These are phyloP conservation scores for Moricandia arvensis DNA, from an alignment of 345 rosid species.

Conservation along the genomic window DNA sequence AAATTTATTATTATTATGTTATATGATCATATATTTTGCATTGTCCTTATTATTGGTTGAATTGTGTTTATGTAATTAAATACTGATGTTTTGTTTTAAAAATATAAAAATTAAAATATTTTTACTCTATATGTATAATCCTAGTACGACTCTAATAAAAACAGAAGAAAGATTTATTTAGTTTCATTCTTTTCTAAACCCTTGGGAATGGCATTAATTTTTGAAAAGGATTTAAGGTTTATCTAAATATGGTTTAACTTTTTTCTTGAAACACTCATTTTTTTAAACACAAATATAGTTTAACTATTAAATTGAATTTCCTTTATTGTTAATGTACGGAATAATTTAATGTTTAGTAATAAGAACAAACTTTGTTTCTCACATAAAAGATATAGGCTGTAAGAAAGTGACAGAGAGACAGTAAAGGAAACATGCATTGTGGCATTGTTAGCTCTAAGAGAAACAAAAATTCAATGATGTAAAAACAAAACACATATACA, in stretches of 20 bases:
- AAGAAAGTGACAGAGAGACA: slow-evolving; percentile 30
- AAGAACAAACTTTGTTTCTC: slow-evolving; percentile 22
- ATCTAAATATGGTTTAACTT: background rate
- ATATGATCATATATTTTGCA: no score
- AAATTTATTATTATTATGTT: no score
- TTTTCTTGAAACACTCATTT: no score
- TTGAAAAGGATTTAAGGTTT: background rate
- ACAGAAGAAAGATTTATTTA: no score
- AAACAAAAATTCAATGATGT: slow-evolving; percentile 24
- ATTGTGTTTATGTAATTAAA: no score
- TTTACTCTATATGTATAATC: no score
- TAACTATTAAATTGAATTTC: background rate
- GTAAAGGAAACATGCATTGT: slow-evolving; percentile 40
- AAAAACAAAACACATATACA: background rate
- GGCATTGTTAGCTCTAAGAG: slow-evolving; percentile 28
- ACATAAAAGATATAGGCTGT: slow-evolving; percentile 34
- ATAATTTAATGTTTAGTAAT: slow-evolving; percentile 10
- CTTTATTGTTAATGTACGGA: background rate
- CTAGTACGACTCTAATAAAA: no score
- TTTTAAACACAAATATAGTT: background rate
- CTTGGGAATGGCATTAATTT: no score
- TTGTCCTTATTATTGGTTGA: no score
- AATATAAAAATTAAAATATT: no score
- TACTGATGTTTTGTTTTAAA: no score
- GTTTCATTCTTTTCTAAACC: no score